Conservation (phyloP, 2,329 filamentous ascomycete species). For the Akanthomyces lecanii region DNA sequence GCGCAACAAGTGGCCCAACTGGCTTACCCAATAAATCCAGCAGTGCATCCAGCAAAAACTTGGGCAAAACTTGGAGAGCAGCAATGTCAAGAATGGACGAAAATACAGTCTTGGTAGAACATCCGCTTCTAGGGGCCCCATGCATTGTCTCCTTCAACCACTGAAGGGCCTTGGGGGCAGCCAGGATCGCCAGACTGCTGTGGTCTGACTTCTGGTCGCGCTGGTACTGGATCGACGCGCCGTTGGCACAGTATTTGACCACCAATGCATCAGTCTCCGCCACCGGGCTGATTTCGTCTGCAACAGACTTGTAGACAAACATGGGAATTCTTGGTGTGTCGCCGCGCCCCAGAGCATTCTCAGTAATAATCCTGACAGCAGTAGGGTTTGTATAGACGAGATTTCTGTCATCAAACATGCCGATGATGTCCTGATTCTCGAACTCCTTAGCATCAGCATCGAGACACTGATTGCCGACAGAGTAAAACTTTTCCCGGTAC, state of each 20-base stretch:
- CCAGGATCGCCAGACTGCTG: constrained; percentile 18
- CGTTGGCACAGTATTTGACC: constrained; percentile 36
- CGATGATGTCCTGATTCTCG: constrained; percentile 32
- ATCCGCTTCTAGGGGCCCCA: constrained; percentile 1
- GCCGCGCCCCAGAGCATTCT: constrained; percentile 31
- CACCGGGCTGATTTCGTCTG: constrained; percentile 43
- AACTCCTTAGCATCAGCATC: constrained; percentile 27
- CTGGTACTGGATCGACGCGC: constrained; percentile 40
- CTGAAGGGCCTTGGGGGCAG: constrained; percentile 18
- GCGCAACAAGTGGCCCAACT: constrained; percentile 16
- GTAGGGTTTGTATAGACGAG: constrained; percentile 23
- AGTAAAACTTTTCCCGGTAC: constrained; percentile 26
- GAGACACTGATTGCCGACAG: constrained; percentile 27
- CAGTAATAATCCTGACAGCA: constrained; percentile 26
- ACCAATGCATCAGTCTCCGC: constrained; percentile 41
- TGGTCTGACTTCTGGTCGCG: constrained; percentile 41
- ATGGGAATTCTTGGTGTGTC: constrained; percentile 43
- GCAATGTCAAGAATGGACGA: constrained; percentile 20
- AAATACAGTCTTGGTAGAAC: constrained; percentile 2
- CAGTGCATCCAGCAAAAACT: constrained; percentile 18
- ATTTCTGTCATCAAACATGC: constrained; percentile 38
- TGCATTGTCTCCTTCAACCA: constrained; percentile 21
- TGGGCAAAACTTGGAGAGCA: constrained; percentile 17
- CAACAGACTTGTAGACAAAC: constrained; percentile 46
- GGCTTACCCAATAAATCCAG: constrained; percentile 17